Conservation (phyloP, 2,329 filamentous ascomycete species). For the Aureobasidium sp. region DNA sequence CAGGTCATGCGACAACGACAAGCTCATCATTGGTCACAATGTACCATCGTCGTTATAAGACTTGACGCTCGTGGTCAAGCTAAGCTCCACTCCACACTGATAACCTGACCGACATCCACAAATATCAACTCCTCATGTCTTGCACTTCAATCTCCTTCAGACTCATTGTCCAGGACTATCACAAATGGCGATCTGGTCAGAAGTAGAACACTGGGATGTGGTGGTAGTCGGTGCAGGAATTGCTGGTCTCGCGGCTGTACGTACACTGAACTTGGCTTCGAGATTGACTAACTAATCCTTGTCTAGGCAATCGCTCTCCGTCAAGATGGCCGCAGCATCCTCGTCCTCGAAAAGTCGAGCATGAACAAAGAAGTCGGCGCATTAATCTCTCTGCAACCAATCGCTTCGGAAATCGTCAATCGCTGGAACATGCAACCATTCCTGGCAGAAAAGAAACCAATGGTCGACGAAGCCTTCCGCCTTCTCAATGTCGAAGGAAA, state of each 20-base stretch:
- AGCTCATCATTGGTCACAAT: not conserved
- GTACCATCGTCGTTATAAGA: not conserved
- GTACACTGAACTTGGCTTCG: not conserved
- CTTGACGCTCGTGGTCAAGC: not conserved
- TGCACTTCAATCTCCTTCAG: conserved; percentile 10
- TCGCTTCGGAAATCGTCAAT: conserved; percentile 31
- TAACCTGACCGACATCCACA: not conserved
- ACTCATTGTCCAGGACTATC: conserved; percentile 9
- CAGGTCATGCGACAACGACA: conserved; percentile 1
- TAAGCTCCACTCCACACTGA: not conserved
- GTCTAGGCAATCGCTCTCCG: conserved; percentile 30
- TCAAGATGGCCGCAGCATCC: conserved; percentile 24
- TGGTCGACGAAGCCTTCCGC: conserved; percentile 31
- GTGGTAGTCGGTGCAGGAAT: conserved; percentile 21
- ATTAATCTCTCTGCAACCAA: conserved; percentile 36
- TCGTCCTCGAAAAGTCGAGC: conserved; percentile 24
- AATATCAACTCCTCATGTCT: conserved; percentile 1
- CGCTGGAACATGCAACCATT: conserved; percentile 26
- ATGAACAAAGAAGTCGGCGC: conserved; percentile 33
- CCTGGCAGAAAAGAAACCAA: conserved; percentile 26
- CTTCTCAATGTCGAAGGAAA: conserved; percentile 28
- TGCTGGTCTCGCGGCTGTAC: conserved; percentile 18
- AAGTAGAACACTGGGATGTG: conserved; percentile 13
- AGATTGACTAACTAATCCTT: not conserved
- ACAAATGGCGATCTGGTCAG: conserved; percentile 13